Evolutionary conservation across 108 stramenopile genomes (phyloP).

Genomic region (Schizochytrium sp.): DNA sequence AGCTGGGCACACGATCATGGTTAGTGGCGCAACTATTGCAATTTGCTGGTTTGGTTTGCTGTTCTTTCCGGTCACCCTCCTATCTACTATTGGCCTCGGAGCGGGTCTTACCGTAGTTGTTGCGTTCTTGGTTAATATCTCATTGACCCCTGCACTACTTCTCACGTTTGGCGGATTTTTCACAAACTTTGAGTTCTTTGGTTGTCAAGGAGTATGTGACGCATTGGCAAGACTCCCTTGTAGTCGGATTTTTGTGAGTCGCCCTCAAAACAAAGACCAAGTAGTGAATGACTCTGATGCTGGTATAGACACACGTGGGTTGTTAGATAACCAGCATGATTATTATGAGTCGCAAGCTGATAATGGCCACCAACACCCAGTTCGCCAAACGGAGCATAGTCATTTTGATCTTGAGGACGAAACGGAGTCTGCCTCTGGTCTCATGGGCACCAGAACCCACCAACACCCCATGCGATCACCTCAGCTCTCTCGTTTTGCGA

Average conservation of each 20-base stretch:
- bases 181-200: conserved; percentile 24
- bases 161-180: conserved; percentile 22
- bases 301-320: too few relatives aligned
- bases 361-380: too few relatives aligned
- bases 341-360: too few relatives aligned
- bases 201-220: neutral
- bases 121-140: conserved; percentile 29
- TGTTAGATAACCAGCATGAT: too few relatives aligned
- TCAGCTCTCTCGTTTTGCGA: conserved; percentile 10
- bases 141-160: conserved; percentile 14
- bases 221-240: neutral
- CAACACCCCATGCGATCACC: too few relatives aligned
- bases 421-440: too few relatives aligned
- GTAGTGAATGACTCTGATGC: too few relatives aligned
- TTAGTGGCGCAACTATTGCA: conserved; percentile 49
- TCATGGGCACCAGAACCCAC: too few relatives aligned
- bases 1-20: conserved; percentile 55
- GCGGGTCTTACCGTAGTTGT: conserved; percentile 52
- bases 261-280: too few relatives aligned
- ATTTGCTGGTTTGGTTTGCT: conserved; percentile 57
- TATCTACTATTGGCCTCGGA: conserved; percentile 46
- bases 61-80: conserved; percentile 37
- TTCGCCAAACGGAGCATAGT: too few relatives aligned
- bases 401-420: too few relatives aligned
- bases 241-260: too few relatives aligned